Evolutionary conservation across 2,329 filamentous ascomycete species (phyloP), one percentile per base, ranked within the genome.

Genomic region (Penicillium verrucosum): DNA sequence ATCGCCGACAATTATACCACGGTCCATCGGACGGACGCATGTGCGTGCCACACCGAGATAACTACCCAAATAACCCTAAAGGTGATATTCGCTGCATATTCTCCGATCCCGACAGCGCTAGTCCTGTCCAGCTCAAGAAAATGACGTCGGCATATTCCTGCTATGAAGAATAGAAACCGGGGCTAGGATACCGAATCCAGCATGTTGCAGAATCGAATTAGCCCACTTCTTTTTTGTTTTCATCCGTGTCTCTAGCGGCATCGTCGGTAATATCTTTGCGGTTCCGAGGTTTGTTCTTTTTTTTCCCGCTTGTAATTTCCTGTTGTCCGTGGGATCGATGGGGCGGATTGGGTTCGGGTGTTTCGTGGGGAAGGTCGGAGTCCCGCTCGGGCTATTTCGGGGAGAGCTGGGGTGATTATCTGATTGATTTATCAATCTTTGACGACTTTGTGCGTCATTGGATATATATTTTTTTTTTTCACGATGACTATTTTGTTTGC

Each of bases 391-490:
- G 48, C 34, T 34, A 43, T 52, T 52, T 46, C 48, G 54, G 54
- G 42, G 41, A 18, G 14, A 30, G 12, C 29, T 36, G 41, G 34
- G 41, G 21, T 46, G n/a, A 46, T 42, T 42, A 46, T 56, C 54
- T 56, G 42, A 56, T 56, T 52, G 36, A 36, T 56, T 56, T 52
- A 52, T 41, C 54, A 52, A 56, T 52, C 21, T 40, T 9, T 3
- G 11, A 16, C 6, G 21, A 23, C 9, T 38, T 37, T 32, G 21
- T 54, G 27, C 12, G 29, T 49, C 44, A 42, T 41, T 41, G 18
- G 14, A 10, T 27, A 2, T 21, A n/a, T n/a, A n/a, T 29, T 42
- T 5, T 34, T 34, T 5, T 2, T 11, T 30, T 29, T 30, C 2
- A 14, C 10, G 4, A 29, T 3, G 12, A 11, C 27, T 41, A 8